Conservation (phyloP, 306 rosid genomes). For the Abrus precatorius region DNA sequence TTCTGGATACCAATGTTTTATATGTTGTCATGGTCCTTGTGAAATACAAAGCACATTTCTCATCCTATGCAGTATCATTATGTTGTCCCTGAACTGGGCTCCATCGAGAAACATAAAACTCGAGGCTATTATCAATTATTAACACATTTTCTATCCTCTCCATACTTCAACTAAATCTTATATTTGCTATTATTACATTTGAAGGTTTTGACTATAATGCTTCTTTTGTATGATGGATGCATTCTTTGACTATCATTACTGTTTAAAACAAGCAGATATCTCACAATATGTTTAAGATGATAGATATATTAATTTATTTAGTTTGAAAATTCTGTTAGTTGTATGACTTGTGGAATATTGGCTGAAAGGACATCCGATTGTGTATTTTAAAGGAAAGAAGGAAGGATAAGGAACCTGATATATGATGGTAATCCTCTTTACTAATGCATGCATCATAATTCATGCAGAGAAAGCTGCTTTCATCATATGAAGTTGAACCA, state of each 20-base stretch:
- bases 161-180: neutral
- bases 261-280: neutral
- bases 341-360: neutral
- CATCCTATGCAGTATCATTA: neutral
- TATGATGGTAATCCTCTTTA: slow-evolving; percentile 20
- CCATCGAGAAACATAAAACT: neutral
- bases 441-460: slow-evolving; percentile 3
- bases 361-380: neutral
- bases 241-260: neutral
- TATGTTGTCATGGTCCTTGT: neutral
- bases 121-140: neutral
- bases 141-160: neutral
- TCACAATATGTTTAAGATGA: neutral
- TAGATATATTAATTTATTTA: neutral
- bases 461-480: slow-evolving; percentile 69
- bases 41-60: neutral
- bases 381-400: neutral
- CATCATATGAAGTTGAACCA: slow-evolving; percentile 59
- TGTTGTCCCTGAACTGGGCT: neutral
- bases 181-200: neutral
- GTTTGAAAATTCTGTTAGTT: neutral
- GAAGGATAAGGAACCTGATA: neutral
- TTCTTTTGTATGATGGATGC: neutral
- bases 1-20: neutral
- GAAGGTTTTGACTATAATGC: neutral